Evolutionary conservation across 2,329 filamentous ascomycete genomes (phyloP).

Genomic region (Proliferodiscus dingleyae): DNA sequence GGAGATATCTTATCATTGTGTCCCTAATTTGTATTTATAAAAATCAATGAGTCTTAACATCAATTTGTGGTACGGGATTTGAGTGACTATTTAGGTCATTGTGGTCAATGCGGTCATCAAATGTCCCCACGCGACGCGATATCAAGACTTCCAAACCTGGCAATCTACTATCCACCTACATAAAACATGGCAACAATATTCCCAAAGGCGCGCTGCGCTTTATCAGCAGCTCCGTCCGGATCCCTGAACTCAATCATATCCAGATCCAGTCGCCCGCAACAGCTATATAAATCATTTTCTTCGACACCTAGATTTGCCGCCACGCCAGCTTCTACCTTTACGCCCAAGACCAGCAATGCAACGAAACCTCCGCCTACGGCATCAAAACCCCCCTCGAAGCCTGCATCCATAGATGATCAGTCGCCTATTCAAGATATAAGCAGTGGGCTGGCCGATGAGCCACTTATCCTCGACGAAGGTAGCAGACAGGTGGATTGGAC

Average conservation of each 20-base stretch:
- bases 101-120: too few relatives aligned
- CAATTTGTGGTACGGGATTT: too few relatives aligned
- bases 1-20: too few relatives aligned
- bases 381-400: slow-evolving; percentile 8
- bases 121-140: slow-evolving; percentile 9
- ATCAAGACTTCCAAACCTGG: slow-evolving; percentile 14
- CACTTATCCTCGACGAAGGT: slow-evolving; percentile 41
- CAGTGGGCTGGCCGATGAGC: slow-evolving; percentile 46
- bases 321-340: slow-evolving; percentile 23
- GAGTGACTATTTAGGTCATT: too few relatives aligned
- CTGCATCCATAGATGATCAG: slow-evolving; percentile 49
- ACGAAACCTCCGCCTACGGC: slow-evolving; percentile 5
- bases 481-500: slow-evolving; percentile 65
- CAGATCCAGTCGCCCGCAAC: background rate
- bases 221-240: slow-evolving; percentile 13
- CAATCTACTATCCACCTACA: slow-evolving; percentile 9
- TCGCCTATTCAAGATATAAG: slow-evolving; percentile 38
- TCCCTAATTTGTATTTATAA: too few relatives aligned
- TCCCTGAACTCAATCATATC: slow-evolving; percentile 3
- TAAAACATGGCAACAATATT: slow-evolving; percentile 18
- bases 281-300: slow-evolving; percentile 20
- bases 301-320: slow-evolving; percentile 19
- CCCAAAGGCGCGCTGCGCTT: slow-evolving; percentile 20
- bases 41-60: too few relatives aligned
- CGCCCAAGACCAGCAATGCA: slow-evolving; percentile 16